Conservation (phyloP, 495 filamentous ascomycete genomes). For the Cercophora samala region DNA sequence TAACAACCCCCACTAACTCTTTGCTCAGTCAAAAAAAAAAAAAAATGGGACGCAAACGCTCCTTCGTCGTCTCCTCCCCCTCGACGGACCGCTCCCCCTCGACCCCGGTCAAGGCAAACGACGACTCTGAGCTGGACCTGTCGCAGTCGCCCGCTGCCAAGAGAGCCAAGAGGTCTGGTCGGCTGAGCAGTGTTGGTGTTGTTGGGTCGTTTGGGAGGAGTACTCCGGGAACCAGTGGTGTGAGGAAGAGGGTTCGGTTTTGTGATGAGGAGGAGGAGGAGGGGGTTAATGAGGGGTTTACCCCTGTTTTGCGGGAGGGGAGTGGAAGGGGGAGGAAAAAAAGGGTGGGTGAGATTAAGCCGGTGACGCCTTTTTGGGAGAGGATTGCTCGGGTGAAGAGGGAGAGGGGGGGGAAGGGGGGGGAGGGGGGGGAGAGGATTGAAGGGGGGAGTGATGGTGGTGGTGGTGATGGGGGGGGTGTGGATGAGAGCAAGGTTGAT, state of each 20-base stretch:
- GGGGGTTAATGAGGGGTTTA: not conserved
- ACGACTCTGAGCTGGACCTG: not conserved
- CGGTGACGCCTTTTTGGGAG: not conserved
- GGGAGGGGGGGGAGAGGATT: not conserved
- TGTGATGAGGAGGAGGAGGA: not conserved
- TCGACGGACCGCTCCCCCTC: not conserved
- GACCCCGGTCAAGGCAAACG: not conserved
- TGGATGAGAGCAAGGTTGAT: no score
- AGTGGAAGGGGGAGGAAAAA: not conserved
- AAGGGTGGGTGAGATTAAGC: not conserved
- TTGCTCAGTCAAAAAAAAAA: no score
- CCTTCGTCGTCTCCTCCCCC: not conserved
- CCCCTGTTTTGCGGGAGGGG: no score
- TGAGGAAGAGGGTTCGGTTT: not conserved
- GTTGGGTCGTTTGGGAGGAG: no score
- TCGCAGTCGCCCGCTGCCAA: conserved; percentile 16
- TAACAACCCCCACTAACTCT: no score
- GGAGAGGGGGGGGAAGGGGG: not conserved
- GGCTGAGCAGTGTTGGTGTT: not conserved
- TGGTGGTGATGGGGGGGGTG: not conserved
- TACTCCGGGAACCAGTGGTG: no score
- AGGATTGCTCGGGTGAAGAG: not conserved
- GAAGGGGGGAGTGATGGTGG: no score
- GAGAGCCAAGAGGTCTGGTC: conserved; percentile 12
- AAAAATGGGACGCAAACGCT: not conserved